phyloP scores from a whole-genome alignment of 768 basidiomycete species.

The Cystobasidium onofrii region DNA sequence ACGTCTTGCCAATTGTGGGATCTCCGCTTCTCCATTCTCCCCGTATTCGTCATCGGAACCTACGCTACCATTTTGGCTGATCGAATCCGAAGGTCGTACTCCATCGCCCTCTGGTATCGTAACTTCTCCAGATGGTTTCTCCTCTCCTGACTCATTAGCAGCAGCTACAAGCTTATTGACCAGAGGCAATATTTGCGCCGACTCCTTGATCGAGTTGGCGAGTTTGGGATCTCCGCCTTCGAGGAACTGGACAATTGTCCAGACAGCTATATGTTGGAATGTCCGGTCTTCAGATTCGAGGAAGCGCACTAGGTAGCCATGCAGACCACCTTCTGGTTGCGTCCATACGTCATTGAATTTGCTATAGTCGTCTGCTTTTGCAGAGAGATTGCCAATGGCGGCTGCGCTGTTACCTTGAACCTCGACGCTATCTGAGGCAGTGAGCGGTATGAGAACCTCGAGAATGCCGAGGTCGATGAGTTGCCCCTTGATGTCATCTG shows the following conservation, averaged over 20 bases:
- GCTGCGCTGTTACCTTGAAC: slow-evolving; percentile 98
- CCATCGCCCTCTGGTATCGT: slow-evolving; percentile 17
- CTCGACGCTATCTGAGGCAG: slow-evolving; percentile 90
- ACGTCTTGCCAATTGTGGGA: slow-evolving; percentile 22
- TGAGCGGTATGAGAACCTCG: slow-evolving; percentile 91
- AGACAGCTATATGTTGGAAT: slow-evolving; percentile 99
- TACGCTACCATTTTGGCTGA: slow-evolving; percentile 18
- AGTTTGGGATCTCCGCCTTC: slow-evolving; percentile 93
- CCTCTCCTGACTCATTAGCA: neutral
- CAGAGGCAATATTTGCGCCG: slow-evolving; percentile 69
- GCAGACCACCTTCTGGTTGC: slow-evolving; percentile 93
- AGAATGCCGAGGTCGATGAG: slow-evolving; percentile 96
- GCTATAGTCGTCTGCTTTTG: slow-evolving; percentile 79
- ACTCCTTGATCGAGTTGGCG: slow-evolving; percentile 79
- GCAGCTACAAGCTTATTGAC: slow-evolving; percentile 60
- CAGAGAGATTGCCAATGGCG: slow-evolving; percentile 91
- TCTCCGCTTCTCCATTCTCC: slow-evolving; percentile 30
- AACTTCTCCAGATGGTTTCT: slow-evolving; percentile 15
- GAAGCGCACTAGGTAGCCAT: slow-evolving; percentile 87
- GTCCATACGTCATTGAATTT: slow-evolving; percentile 98
- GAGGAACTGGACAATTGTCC: slow-evolving; percentile 95
- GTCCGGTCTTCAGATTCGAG: slow-evolving; percentile 86
- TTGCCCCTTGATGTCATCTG: slow-evolving; percentile 94
- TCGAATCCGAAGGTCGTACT: slow-evolving; percentile 17
- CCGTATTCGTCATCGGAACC: slow-evolving; percentile 30